A percentile compares a stretch with the other conserved stretches of the same genome.
phyloP scores from a whole-genome alignment of 495 filamentous ascomycete genomes.

The Penicillium paxilli region DNA sequence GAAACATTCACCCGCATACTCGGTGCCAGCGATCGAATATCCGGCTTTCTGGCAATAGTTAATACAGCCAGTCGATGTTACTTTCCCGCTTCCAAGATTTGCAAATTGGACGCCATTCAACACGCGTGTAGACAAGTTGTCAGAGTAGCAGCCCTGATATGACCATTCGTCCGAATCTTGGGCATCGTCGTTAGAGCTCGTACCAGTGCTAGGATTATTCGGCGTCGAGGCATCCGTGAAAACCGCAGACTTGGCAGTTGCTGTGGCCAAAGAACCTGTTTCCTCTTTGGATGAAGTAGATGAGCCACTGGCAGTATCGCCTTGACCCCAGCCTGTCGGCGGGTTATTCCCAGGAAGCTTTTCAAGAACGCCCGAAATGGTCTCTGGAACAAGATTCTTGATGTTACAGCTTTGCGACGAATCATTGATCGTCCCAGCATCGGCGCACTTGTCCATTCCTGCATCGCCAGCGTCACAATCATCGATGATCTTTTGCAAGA shows the following conservation, averaged over 20 bases:
- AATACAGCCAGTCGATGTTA: constrained; percentile 5
- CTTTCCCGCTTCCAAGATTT: constrained; percentile 1
- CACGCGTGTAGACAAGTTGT: constrained; percentile 8
- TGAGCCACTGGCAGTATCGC: constrained; percentile 6
- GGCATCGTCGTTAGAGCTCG: neutral
- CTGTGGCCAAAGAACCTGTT: neutral
- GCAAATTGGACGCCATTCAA: constrained; percentile 4
- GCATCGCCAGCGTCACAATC: constrained; percentile 56
- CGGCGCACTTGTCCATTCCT: constrained; percentile 53
- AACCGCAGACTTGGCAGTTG: neutral
- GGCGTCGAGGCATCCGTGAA: neutral
- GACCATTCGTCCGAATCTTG: constrained; percentile 42
- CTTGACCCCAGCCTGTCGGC: constrained; percentile 21
- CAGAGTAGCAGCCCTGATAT: constrained; percentile 51
- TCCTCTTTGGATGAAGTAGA: constrained; percentile 9
- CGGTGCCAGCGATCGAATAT: constrained; percentile 3
- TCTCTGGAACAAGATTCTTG: constrained; percentile 37
- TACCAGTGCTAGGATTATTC: no score
- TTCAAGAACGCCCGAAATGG: constrained; percentile 35
- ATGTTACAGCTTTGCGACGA: constrained; percentile 47
- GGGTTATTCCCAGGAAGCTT: constrained; percentile 47
- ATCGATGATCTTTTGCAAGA: constrained; percentile 61
- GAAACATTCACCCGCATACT: constrained; percentile 8
- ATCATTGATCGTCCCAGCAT: constrained; percentile 28
- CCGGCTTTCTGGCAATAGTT: constrained; percentile 1